A percentile compares a stretch with the other conserved stretches of the same genome.
Evolutionary conservation across 257 asterid species (phyloP).

Genomic region (Agastache rugosa): DNA sequence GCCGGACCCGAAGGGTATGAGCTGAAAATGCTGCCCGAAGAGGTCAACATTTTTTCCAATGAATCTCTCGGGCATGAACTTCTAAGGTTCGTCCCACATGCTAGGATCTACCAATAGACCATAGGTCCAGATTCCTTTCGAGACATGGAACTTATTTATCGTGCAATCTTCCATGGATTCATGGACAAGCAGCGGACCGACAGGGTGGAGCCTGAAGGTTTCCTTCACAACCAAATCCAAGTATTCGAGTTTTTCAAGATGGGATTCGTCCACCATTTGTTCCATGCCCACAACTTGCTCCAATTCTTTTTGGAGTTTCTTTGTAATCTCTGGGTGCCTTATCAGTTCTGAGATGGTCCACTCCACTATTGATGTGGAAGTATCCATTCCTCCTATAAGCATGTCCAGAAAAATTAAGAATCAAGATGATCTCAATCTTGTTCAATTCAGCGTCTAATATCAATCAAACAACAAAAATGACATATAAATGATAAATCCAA

Average conservation of each 20-base stretch:
- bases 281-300: constrained; percentile 38
- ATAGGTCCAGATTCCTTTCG: neutral
- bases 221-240: constrained; percentile 43
- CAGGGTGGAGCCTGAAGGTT: constrained; percentile 16
- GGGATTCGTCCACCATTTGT: constrained; percentile 43
- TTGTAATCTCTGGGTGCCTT: constrained; percentile 38
- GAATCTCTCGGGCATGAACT: neutral
- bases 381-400: constrained; percentile 48
- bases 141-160: constrained; percentile 31
- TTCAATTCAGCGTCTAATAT: too few relatives aligned
- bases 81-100: neutral
- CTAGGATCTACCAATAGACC: neutral
- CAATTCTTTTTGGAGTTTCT: constrained; percentile 43
- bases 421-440: too few relatives aligned
- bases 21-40: neutral
- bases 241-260: constrained; percentile 41
- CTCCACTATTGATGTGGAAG: constrained; percentile 40
- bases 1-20: neutral
- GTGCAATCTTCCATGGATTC: constrained; percentile 13
- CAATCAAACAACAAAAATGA: too few relatives aligned
- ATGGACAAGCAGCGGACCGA: neutral
- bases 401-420: neutral
- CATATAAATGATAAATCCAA: too few relatives aligned
- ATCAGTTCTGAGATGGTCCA: constrained; percentile 52
- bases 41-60: neutral